A percentile compares a stretch with the other conserved stretches of the same genome.
These are phyloP conservation scores for Ustilago lituana DNA, from an alignment of 1,284 basidiomycete species.

Conservation along the genomic window DNA sequence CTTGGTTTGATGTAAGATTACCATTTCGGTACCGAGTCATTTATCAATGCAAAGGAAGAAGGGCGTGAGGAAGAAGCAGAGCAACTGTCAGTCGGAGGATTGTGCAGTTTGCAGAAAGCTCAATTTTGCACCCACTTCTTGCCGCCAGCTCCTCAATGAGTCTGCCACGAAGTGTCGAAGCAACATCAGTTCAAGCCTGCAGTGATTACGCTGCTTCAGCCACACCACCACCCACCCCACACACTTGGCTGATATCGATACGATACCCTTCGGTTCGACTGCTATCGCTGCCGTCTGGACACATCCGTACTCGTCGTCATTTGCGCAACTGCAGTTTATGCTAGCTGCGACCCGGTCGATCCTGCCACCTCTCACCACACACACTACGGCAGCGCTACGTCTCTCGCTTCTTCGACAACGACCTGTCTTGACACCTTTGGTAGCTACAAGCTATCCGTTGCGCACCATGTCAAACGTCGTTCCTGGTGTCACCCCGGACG, in stretches of 20 bases:
- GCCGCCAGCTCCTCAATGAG: too few species aligned
- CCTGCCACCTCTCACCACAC: conserved; percentile 23
- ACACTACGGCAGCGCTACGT: conserved; percentile 26
- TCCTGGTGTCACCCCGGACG: conserved; percentile 35
- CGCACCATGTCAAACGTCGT: conserved; percentile 40
- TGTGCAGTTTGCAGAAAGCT: too few species aligned
- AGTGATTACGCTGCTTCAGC: too few species aligned
- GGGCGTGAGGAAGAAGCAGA: too few species aligned
- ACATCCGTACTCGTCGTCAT: not conserved
- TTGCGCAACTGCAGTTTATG: conserved; percentile 18
- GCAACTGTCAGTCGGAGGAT: too few species aligned
- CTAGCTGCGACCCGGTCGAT: conserved; percentile 34
- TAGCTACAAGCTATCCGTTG: conserved; percentile 5
- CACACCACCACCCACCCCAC: conserved; percentile 6
- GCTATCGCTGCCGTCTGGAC: conserved; percentile 1
- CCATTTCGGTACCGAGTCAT: too few species aligned
- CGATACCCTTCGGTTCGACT: conserved; percentile 6
- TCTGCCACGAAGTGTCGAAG: too few species aligned
- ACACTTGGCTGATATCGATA: not conserved
- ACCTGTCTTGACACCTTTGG: not conserved
- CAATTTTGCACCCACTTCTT: too few species aligned
- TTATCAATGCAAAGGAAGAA: too few species aligned
- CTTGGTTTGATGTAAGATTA: too few species aligned
- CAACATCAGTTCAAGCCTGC: too few species aligned
- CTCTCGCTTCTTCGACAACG: not conserved